Conservation (phyloP, 192 early-diverging fungal genomes). For the Rhizophagus clarus region DNA sequence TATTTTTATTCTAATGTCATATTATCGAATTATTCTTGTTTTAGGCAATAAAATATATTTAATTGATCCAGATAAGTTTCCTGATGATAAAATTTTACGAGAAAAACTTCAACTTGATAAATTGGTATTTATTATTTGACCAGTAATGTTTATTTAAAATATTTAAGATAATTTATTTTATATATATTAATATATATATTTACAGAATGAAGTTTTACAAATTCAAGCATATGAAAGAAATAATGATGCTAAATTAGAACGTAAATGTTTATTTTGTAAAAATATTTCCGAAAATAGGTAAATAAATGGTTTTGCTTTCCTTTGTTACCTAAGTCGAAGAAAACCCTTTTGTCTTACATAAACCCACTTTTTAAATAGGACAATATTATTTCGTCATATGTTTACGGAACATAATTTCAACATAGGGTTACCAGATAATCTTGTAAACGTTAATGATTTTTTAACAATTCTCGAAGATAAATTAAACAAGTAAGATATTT, state of each 20-base stretch:
- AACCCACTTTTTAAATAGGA: constrained; percentile 40
- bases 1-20: constrained; percentile 4
- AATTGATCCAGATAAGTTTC: constrained; percentile 61
- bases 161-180: not conserved
- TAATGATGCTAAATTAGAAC: constrained; percentile 60
- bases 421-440: constrained; percentile 89
- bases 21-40: not conserved
- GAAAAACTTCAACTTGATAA: constrained; percentile 72
- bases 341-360: not conserved
- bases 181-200: not conserved
- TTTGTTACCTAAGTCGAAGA: not conserved
- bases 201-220: constrained; percentile 65
- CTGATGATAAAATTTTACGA: constrained; percentile 66
- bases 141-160: not conserved
- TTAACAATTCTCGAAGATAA: constrained; percentile 75
- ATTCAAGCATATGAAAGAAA: constrained; percentile 74
- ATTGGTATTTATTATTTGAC: constrained; percentile 42
- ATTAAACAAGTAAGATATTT: constrained; percentile 53
- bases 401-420: constrained; percentile 91
- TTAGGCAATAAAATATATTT: constrained; percentile 42
- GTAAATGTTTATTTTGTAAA: constrained; percentile 95
- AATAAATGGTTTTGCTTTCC: not conserved
- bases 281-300: constrained; percentile 69
- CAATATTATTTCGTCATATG: constrained; percentile 83
- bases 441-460: constrained; percentile 84